A percentile compares a stretch with the other conserved stretches of the same genome.
phyloP scores from a whole-genome alignment of 2,329 filamentous ascomycete species.

The Colletotrichum filicis region DNA sequence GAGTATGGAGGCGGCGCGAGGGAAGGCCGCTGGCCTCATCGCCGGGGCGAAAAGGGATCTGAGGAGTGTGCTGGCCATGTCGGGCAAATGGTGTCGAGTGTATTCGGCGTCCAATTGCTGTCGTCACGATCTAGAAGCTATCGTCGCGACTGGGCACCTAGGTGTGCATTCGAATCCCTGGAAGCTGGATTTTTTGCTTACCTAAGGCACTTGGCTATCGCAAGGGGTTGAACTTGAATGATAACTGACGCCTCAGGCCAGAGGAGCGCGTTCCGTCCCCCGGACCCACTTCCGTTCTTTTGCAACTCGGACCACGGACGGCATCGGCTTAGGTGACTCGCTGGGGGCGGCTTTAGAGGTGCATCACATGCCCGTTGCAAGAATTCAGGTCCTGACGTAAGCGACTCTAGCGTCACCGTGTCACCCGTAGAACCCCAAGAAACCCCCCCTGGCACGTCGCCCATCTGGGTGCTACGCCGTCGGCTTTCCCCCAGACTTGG shows the following conservation, averaged over 20 bases:
- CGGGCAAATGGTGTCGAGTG: neutral
- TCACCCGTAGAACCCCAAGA: neutral
- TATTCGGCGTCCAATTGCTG: constrained; percentile 20
- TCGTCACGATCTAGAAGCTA: constrained; percentile 1
- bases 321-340: constrained; percentile 1
- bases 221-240: neutral
- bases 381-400: constrained; percentile 30
- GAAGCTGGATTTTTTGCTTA: constrained; percentile 18
- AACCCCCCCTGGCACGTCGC: constrained; percentile 21
- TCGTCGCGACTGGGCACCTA: constrained; percentile 4
- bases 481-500: constrained; percentile 21
- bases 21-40: constrained; percentile 38
- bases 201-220: neutral
- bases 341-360: neutral
- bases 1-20: constrained; percentile 31
- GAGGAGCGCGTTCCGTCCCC: constrained; percentile 21
- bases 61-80: constrained; percentile 49
- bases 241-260: neutral
- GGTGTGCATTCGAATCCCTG: neutral
- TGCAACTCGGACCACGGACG: constrained; percentile 10
- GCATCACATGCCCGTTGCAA: constrained; percentile 29
- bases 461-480: neutral
- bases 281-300: constrained; percentile 25
- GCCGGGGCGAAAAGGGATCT: constrained; percentile 46
- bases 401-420: neutral